These are phyloP conservation scores for Calocybe indica DNA, from an alignment of 768 basidiomycete species.

Conservation along the genomic window DNA sequence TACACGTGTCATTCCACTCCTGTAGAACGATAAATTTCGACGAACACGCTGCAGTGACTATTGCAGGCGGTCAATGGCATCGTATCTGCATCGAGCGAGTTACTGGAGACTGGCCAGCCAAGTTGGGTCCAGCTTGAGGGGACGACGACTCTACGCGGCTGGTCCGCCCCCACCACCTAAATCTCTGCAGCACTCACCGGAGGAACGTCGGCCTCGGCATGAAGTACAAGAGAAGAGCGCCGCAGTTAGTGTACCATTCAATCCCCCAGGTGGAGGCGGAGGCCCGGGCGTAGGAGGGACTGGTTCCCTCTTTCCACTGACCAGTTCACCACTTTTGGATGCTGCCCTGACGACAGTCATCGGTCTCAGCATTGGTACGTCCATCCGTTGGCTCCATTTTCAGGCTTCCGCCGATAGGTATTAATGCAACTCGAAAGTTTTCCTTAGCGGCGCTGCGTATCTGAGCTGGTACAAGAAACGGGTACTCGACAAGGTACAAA, in stretches of 20 bases:
- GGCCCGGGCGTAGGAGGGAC: constrained; percentile 25
- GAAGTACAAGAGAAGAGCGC: constrained; percentile 37
- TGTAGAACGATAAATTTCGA: neutral
- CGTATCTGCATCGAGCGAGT: no score
- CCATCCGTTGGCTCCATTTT: neutral
- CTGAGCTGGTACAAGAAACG: constrained; percentile 77
- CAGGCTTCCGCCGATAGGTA: neutral
- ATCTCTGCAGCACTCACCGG: constrained; percentile 6
- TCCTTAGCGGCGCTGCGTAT: constrained; percentile 68
- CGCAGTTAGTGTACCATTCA: constrained; percentile 32
- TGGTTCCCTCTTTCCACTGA: constrained; percentile 25
- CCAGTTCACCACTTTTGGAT: constrained; percentile 42
- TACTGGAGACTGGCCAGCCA: no score
- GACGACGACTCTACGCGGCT: constrained; percentile 6
- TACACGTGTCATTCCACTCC: neutral
- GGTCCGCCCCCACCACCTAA: constrained; percentile 3
- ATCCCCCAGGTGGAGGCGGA: constrained; percentile 35
- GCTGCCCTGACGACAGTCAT: constrained; percentile 54
- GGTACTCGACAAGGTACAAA: constrained; percentile 70
- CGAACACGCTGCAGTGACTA: neutral
- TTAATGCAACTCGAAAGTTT: constrained; percentile 32
- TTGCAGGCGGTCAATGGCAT: no score
- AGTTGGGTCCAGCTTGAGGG: no score
- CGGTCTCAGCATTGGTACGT: constrained; percentile 55
- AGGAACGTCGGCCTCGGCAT: constrained; percentile 19